A percentile compares a stretch with the other conserved stretches of the same genome.
These are phyloP conservation scores for Cucumis variabilis DNA, from an alignment of 331 rosid genomes.

Conservation along the genomic window DNA sequence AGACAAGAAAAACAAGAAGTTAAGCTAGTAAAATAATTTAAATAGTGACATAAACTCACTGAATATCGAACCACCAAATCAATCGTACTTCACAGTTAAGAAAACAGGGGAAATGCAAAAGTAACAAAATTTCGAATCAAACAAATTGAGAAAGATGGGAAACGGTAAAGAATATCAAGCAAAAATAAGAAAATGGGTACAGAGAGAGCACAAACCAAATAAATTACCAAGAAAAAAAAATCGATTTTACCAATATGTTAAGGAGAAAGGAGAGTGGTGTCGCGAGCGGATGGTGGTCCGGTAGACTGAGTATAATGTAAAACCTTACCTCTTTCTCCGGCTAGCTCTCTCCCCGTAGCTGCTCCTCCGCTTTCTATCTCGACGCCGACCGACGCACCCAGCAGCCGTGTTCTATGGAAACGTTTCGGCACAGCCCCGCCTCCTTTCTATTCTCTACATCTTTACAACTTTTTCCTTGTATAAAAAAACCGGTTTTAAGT, in stretches of 20 bases:
- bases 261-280: background rate
- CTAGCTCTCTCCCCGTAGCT: background rate
- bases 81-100: background rate
- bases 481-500: too few relatives aligned
- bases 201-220: background rate
- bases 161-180: background rate
- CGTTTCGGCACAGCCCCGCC: background rate
- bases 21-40: background rate
- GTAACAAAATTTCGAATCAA: background rate
- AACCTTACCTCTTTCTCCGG: background rate
- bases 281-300: background rate
- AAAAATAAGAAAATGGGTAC: background rate
- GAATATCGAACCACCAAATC: background rate
- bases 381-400: background rate
- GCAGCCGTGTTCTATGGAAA: background rate
- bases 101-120: background rate
- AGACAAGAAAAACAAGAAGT: background rate
- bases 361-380: background rate
- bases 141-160: background rate
- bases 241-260: background rate
- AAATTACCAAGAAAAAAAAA: background rate
- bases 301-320: background rate
- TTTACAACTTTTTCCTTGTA: too few relatives aligned
- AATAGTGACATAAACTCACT: background rate
- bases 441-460: background rate